phyloP scores from a whole-genome alignment of 2,329 filamentous ascomycete genomes.

The Fusarium verticillioides region DNA sequence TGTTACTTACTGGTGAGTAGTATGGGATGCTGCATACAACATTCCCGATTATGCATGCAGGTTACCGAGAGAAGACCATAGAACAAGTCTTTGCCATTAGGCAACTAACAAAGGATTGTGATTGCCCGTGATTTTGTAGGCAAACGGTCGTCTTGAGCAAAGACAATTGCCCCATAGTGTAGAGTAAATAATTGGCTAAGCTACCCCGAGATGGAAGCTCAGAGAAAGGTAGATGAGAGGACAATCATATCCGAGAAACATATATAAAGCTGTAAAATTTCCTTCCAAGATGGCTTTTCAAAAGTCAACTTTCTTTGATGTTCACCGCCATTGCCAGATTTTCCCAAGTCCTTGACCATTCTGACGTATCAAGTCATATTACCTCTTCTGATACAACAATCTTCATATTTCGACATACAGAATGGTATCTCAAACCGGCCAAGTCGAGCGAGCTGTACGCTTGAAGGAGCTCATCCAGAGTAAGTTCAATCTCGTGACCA shows the following conservation, averaged over 20 bases:
- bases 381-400: background rate
- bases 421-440: background rate
- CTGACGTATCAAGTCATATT: background rate
- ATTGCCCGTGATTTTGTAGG: background rate
- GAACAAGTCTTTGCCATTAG: background rate
- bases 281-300: background rate
- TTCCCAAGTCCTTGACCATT: background rate
- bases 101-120: background rate
- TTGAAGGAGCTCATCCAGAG: background rate
- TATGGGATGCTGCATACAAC: background rate
- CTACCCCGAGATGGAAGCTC: background rate
- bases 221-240: background rate
- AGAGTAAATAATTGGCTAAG: background rate
- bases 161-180: background rate
- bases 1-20: no score
- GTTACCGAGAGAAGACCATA: background rate
- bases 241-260: background rate
- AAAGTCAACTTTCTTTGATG: background rate
- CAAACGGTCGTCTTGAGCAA: background rate
- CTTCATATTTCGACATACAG: background rate
- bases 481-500: background rate
- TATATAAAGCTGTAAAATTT: background rate
- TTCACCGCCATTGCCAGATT: background rate
- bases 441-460: background rate
- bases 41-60: background rate